Evolutionary conservation across 257 asterid species (phyloP), one percentile per base, ranked within the genome.

Genomic region (Mentha longifolia): DNA sequence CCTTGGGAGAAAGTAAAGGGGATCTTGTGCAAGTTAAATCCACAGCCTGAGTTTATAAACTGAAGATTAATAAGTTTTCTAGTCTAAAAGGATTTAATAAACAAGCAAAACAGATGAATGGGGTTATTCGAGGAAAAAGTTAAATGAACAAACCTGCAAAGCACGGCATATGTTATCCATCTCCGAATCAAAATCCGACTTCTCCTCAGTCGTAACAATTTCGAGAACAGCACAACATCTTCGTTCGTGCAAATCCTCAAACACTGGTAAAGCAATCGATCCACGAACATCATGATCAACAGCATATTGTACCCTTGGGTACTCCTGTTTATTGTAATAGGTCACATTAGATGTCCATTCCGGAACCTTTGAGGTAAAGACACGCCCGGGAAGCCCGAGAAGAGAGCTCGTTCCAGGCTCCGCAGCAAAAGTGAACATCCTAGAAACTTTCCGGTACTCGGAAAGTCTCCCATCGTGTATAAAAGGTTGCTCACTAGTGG

Each of bases 341-440:
- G 43, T 14, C 55, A 92, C 86, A 64, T 86, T 85, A 46, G 96
- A 86, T 1, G 98, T 89, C 98, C 98, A 89, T 73, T 89, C 98
- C 1, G 94, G 97, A 41, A 86, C 64, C 68, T 83, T n/a, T 96
- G n/a, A n/a, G n/a, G n/a, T n/a, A n/a, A n/a, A n/a, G n/a, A n/a
- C n/a, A n/a, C n/a, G n/a, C n/a, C n/a, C 98, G n/a, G 98, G 97
- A 72, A 92, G 91, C 61, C 96, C 94, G 0, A 68, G 80, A 71
- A 79, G 57, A 14, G 84, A 77, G 42, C 83, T 85, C 9, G 85
- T 67, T 61, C 72, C 82, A 0, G 61, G 57, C 60, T 86, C 89
- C 0, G 83, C 81, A 2, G 87, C 79, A 68, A 92, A 92, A 28
- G 87, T 84, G 45, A 89, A 89, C 16, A 70, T 51, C 70, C 85